Base-by-base conservation (phyloP, 2,329 filamentous ascomycete species). In the Scopulariopsis brevicaulis region DNA sequence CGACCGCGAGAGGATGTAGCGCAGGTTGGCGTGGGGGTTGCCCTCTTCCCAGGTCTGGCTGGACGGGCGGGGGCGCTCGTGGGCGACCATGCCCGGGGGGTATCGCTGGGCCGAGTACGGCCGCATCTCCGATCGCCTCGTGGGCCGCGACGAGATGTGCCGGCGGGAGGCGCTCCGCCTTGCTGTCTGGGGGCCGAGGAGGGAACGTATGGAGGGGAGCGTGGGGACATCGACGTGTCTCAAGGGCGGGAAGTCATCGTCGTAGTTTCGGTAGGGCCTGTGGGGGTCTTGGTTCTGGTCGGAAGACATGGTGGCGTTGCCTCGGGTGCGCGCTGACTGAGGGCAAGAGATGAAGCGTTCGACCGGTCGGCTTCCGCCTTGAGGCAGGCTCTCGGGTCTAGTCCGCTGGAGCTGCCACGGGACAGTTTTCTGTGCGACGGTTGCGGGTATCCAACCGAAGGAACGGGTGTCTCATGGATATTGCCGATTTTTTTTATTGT, bases 1-100 rank as follows among this genome's bases (percentile, higher is more conserved):
- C 22, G 43, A 54, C 24, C 46, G 65, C 37, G 77, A 74, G n/a
- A 77, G 66, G 34, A 78, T 64, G 6, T 73, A 69, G 10, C 73
- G 68, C 20, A 77, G 67, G 55, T 57, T 43, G 32, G 48, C 40
- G 50, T 75, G 74, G 14, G 74, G 69, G 64, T 77, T 76, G 53
- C 71, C 71, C 62, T 74, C 69, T 59, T 75, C 71, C 55, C 74
- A 66, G 52, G 69, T 68, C 43, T 70, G 55, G 18, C 55, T 24
- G 12, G 55, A 7, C 11, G 35, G 48, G 48, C 50, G 46, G 46
- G 46, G 8, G 22, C 22, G 22, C 11, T 50, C 46, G 46, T 50
- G 22, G 20, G 12, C 6, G 46, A 20, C 46, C 2, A 6, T 10
- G 7, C 11, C 10, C 18, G 7, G 20, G 34, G 55, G 50, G 55